Conservation (phyloP, 306 rosid species). For the Prunus mira region DNA sequence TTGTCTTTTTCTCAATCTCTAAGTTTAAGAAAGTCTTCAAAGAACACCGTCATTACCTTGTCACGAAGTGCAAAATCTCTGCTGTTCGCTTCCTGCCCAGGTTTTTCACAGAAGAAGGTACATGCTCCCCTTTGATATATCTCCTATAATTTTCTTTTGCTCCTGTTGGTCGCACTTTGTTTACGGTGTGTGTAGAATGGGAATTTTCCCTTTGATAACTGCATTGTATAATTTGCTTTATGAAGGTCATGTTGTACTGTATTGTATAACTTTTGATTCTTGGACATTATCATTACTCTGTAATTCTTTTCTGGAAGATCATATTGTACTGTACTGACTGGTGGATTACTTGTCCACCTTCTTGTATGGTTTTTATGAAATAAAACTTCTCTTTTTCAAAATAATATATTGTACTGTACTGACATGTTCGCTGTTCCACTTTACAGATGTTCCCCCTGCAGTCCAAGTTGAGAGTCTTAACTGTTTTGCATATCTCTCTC, state of each 20-base stretch:
- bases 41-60: slow-evolving; percentile 66
- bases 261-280: neutral
- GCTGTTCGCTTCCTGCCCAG: slow-evolving; percentile 55
- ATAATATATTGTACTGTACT: neutral
- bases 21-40: slow-evolving; percentile 54
- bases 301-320: neutral
- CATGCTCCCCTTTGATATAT: slow-evolving; percentile 19
- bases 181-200: too few relatives aligned
- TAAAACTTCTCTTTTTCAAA: too few relatives aligned
- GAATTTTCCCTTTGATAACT: too few relatives aligned
- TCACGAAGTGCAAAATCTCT: slow-evolving; percentile 53
- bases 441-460: slow-evolving; percentile 68
- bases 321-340: neutral
- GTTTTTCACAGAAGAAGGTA: slow-evolving; percentile 83
- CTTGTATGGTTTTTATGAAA: too few relatives aligned
- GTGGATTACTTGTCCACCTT: too few relatives aligned
- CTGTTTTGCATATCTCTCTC: slow-evolving; percentile 65
- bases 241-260: too few relatives aligned
- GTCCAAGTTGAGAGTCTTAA: slow-evolving; percentile 84
- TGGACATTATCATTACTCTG: neutral
- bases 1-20: slow-evolving; percentile 65
- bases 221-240: too few relatives aligned
- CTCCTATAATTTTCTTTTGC: slow-evolving; percentile 2
- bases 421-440: slow-evolving; percentile 20
- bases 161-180: neutral